These are phyloP conservation scores for Astrocystis sublimbata DNA, from an alignment of 495 filamentous ascomycete species.

Conservation along the genomic window DNA sequence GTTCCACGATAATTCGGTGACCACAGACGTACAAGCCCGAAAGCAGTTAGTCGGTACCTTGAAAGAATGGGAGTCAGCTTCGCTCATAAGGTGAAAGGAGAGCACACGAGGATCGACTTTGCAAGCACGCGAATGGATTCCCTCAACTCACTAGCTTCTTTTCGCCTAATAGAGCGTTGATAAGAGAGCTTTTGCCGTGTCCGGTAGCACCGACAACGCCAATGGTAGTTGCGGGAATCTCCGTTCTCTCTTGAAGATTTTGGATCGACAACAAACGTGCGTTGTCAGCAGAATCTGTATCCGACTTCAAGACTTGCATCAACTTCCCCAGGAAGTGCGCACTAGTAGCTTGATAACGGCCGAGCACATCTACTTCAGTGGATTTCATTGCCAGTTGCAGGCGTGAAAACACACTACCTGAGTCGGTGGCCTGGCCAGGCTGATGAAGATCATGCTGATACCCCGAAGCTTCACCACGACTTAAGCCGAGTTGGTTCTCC, in stretches of 20 bases:
- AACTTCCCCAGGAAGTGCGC: slow-evolving; percentile 25
- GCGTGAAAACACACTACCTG: background rate
- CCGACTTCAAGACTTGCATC: background rate
- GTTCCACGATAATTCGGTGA: slow-evolving; percentile 61
- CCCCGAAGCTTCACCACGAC: background rate
- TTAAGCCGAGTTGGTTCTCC: background rate
- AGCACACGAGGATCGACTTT: background rate
- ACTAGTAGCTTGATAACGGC: slow-evolving; percentile 24
- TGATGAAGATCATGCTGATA: background rate
- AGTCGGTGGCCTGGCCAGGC: background rate
- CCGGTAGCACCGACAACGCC: slow-evolving; percentile 54
- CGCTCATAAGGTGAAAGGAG: background rate
- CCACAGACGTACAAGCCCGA: slow-evolving; percentile 60
- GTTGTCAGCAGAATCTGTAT: background rate
- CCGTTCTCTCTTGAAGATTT: slow-evolving; percentile 10
- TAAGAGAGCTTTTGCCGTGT: slow-evolving; percentile 54
- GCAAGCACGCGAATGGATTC: background rate
- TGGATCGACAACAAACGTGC: slow-evolving; percentile 43
- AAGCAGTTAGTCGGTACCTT: slow-evolving; percentile 19
- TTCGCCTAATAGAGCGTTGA: slow-evolving; percentile 53
- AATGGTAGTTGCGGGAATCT: slow-evolving; percentile 37
- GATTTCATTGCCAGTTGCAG: background rate
- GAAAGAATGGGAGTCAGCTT: background rate
- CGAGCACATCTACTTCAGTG: slow-evolving; percentile 22
- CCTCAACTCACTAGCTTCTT: slow-evolving; percentile 14